phyloP scores from a whole-genome alignment of 495 filamentous ascomycete species.

The Pseudoneurospora amorphoporcata region DNA sequence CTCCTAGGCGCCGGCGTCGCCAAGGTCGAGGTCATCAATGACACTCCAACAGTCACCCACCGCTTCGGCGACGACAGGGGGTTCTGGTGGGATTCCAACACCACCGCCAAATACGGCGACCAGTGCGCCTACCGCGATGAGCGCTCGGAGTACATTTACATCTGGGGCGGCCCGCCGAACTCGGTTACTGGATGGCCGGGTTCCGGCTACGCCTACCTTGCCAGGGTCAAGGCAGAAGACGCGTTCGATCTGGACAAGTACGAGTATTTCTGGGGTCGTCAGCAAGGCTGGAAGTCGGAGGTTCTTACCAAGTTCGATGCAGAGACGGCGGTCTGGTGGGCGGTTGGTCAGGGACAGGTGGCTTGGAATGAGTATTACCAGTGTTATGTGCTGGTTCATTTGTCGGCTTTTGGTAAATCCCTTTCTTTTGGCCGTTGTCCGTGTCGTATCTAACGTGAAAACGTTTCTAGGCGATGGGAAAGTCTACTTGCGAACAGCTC shows the following conservation, averaged over 20 bases:
- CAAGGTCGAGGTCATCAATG: conserved; percentile 19
- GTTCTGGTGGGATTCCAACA: conserved; percentile 24
- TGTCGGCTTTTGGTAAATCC: conserved; percentile 14
- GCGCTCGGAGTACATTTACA: conserved; percentile 24
- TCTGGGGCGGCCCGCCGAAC: conserved; percentile 24
- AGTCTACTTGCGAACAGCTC: conserved; percentile 19
- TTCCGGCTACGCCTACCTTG: conserved; percentile 24
- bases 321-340: conserved; percentile 24
- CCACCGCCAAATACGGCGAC: conserved; percentile 24
- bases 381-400: conserved; percentile 23
- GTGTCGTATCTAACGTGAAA: not conserved
- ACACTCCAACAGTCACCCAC: conserved; percentile 22
- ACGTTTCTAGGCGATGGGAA: conserved; percentile 6
- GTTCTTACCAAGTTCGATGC: conserved; percentile 15
- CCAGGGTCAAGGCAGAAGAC: conserved; percentile 21
- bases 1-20: conserved; percentile 26
- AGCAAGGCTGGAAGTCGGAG: conserved; percentile 19
- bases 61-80: conserved; percentile 17
- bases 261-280: conserved; percentile 28
- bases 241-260: conserved; percentile 25
- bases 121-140: conserved; percentile 26
- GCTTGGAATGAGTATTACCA: conserved; percentile 20
- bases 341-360: conserved; percentile 23
- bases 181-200: conserved; percentile 8
- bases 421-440: too few relatives aligned